Conservation (phyloP, 352 stramenopile genomes). For the Thalassiosira mediterranea region DNA sequence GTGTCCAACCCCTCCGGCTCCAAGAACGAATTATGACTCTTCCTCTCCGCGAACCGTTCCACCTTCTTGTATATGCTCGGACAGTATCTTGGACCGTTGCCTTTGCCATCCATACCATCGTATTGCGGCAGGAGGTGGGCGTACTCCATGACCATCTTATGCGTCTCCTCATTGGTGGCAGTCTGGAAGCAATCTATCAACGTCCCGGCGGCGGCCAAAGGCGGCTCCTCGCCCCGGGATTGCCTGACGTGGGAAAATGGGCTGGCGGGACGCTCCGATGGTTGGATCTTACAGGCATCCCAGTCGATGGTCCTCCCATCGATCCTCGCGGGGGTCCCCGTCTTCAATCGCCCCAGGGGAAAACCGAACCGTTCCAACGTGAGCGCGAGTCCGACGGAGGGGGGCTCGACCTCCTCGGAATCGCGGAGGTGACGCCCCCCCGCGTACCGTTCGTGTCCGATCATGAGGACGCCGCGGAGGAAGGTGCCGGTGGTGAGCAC, state of each 20-base stretch:
- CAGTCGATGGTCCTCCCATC: constrained; percentile 95
- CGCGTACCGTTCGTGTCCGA: constrained; percentile 90
- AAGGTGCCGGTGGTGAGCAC: constrained; percentile 99
- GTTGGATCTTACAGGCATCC: constrained; percentile 88
- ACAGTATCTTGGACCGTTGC: constrained; percentile 92
- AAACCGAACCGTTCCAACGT: constrained; percentile 93
- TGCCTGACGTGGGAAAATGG: constrained; percentile 96
- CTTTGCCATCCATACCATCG: constrained; percentile 86
- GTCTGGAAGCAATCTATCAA: constrained; percentile 94
- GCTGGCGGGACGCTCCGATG: constrained; percentile 89
- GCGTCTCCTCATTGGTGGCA: constrained; percentile 95
- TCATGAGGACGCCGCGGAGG: constrained; percentile 94
- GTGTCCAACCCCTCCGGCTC: constrained; percentile 97
- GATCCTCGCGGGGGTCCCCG: constrained; percentile 95
- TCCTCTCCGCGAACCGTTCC: constrained; percentile 86
- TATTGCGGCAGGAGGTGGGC: constrained; percentile 93
- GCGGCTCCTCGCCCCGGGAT: constrained; percentile 80
- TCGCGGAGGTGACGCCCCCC: constrained; percentile 92
- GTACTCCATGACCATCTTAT: constrained; percentile 92
- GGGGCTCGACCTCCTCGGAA: constrained; percentile 90
- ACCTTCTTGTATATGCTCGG: constrained; percentile 98
- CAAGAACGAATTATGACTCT: constrained; percentile 93
- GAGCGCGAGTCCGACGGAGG: constrained; percentile 91
- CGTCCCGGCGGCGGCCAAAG: constrained; percentile 64
- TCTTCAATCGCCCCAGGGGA: constrained; percentile 94